Evolutionary conservation across 2,329 filamentous ascomycete species (phyloP).

Genomic region (Ophiocordyceps camponoti-rufipedis): DNA sequence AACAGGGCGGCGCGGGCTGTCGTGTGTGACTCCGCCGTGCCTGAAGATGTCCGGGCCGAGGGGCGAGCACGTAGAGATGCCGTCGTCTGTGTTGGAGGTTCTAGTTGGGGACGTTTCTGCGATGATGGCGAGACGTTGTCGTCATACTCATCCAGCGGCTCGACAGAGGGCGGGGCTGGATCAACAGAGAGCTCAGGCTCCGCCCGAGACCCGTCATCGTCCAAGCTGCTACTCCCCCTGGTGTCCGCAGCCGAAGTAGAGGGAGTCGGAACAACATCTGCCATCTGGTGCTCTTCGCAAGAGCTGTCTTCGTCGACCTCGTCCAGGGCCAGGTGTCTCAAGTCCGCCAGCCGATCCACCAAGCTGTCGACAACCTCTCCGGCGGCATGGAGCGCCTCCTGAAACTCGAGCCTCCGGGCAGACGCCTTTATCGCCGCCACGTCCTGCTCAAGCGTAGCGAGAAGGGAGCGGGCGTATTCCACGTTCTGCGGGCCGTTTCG

Average conservation of each 20-base stretch:
- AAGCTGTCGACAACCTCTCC: constrained; percentile 48
- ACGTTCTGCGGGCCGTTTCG: constrained; percentile 39
- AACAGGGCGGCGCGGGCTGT: constrained; percentile 26
- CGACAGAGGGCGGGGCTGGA: constrained; percentile 1
- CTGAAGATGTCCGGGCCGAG: constrained; percentile 4
- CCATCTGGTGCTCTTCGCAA: constrained; percentile 39
- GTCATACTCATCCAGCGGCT: constrained; percentile 4
- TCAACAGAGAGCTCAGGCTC: too few relatives aligned
- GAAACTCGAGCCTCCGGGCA: constrained; percentile 38
- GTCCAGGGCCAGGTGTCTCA: constrained; percentile 36
- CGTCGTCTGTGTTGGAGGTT: constrained; percentile 12
- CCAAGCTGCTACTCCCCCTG: constrained; percentile 1
- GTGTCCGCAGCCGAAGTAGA: constrained; percentile 15
- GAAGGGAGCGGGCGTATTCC: constrained; percentile 48
- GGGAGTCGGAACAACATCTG: constrained; percentile 33
- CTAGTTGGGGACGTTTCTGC: not conserved
- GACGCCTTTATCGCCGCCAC: constrained; percentile 39
- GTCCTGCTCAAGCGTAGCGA: constrained; percentile 55
- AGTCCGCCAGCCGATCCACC: constrained; percentile 45
- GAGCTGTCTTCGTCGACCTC: constrained; percentile 19
- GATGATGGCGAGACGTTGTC: constrained; percentile 1
- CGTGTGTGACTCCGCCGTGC: constrained; percentile 10
- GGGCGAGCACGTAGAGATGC: constrained; percentile 17
- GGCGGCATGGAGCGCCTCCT: constrained; percentile 45
- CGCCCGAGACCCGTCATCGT: too few relatives aligned